phyloP scores from a whole-genome alignment of 2,329 filamentous ascomycete genomes.

The Neopestalotiopsis sp. region DNA sequence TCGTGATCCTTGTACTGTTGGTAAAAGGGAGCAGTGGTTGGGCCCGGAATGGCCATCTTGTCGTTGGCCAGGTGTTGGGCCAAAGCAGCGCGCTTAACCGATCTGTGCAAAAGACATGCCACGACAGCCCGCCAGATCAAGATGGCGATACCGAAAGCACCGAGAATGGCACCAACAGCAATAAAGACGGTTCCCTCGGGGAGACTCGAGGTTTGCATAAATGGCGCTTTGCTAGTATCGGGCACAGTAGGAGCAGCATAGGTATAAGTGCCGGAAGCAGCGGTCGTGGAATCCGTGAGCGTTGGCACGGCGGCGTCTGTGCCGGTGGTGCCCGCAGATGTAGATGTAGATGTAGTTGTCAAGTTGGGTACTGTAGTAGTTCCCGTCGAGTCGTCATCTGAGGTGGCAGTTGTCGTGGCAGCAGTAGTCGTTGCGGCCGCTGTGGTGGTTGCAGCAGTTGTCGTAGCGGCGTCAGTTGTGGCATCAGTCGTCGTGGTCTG shows the following conservation, averaged over 20 bases:
- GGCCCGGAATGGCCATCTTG: slow-evolving; percentile 68
- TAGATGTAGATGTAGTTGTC: slow-evolving; percentile 6
- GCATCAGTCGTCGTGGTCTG: slow-evolving; percentile 21
- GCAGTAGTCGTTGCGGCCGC: slow-evolving; percentile 16
- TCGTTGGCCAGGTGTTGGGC: slow-evolving; percentile 72
- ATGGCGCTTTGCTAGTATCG: slow-evolving; percentile 83
- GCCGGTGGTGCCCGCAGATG: neutral
- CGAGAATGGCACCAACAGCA: slow-evolving; percentile 85
- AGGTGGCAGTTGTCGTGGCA: neutral
- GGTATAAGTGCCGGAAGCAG: slow-evolving; percentile 49
- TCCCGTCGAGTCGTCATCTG: neutral
- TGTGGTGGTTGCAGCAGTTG: slow-evolving; percentile 20
- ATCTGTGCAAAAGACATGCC: slow-evolving; percentile 89
- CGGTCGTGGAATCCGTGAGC: slow-evolving; percentile 55
- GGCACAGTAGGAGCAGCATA: slow-evolving; percentile 80
- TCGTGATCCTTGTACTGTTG: slow-evolving; percentile 68
- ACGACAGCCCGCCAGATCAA: slow-evolving; percentile 88
- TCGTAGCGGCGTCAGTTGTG: slow-evolving; percentile 16
- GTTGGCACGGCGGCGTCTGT: slow-evolving; percentile 16
- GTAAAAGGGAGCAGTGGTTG: slow-evolving; percentile 45
- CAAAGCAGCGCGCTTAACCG: slow-evolving; percentile 83
- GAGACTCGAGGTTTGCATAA: slow-evolving; percentile 84
- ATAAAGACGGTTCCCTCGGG: slow-evolving; percentile 98
- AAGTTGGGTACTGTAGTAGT: neutral
- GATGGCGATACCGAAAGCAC: slow-evolving; percentile 80